phyloP scores from a whole-genome alignment of 768 basidiomycete species.

The Trametes sanguinea region DNA sequence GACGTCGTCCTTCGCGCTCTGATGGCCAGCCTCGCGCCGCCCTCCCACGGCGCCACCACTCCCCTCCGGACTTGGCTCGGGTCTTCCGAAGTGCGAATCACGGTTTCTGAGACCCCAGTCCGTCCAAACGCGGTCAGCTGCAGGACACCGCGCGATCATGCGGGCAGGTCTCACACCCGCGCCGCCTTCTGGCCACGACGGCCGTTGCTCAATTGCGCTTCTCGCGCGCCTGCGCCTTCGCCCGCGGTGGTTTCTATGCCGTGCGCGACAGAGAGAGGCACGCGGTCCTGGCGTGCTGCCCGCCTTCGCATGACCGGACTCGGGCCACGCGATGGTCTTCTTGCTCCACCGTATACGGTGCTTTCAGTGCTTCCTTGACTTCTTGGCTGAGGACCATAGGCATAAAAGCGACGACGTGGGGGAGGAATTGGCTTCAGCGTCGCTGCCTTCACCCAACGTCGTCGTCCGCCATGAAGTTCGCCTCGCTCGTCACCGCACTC shows the following conservation, averaged over 20 bases:
- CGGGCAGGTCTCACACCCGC: constrained; percentile 7
- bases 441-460: background rate
- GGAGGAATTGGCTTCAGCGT: background rate
- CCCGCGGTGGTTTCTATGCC: constrained; percentile 5
- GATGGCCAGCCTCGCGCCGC: background rate
- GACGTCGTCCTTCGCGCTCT: background rate
- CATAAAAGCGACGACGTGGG: background rate
- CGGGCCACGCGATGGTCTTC: constrained; percentile 1
- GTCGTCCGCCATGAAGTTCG: constrained; percentile 21
- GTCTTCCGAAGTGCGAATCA: constrained; percentile 2
- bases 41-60: background rate
- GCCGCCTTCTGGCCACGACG: constrained; percentile 10
- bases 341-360: constrained; percentile 1
- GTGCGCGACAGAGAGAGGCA: constrained; percentile 4
- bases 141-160: constrained; percentile 12
- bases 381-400: too few species aligned
- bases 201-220: constrained; percentile 1
- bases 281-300: constrained; percentile 6
- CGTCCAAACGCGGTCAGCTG: constrained; percentile 11
- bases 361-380: background rate
- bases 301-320: background rate
- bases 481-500: constrained; percentile 13
- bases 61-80: constrained; percentile 9
- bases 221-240: constrained; percentile 1
- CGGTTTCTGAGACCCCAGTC: background rate